Conservation (phyloP, 805 yeast species). For the Yarrowia phangngaensis region DNA sequence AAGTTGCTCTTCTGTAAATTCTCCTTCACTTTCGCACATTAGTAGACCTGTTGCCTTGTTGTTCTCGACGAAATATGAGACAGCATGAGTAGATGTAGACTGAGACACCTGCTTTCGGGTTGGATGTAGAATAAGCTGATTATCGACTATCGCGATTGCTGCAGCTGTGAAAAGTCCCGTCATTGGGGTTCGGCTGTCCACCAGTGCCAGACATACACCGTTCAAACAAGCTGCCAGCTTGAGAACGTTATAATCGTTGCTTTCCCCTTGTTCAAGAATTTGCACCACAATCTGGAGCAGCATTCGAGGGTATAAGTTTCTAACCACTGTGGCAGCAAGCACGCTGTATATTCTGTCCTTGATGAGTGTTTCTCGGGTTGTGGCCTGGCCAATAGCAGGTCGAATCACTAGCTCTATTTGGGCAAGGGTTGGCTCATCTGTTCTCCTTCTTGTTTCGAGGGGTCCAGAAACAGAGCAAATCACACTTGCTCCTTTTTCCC, state of each 20-base stretch:
- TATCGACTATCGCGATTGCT: slow-evolving; percentile 43
- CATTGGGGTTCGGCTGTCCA: slow-evolving; percentile 76
- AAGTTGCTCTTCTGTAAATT: slow-evolving; percentile 56
- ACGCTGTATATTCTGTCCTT: slow-evolving; percentile 68
- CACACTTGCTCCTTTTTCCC: slow-evolving; percentile 54
- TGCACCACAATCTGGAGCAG: slow-evolving; percentile 67
- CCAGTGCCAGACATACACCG: slow-evolving; percentile 65
- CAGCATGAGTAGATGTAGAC: slow-evolving; percentile 55
- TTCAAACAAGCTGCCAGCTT: slow-evolving; percentile 71
- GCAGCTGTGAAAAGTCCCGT: slow-evolving; percentile 56
- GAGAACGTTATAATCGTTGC: slow-evolving; percentile 40
- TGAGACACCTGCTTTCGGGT: slow-evolving; percentile 45
- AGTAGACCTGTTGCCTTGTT: slow-evolving; percentile 54
- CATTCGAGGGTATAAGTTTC: slow-evolving; percentile 73
- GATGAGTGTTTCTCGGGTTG: slow-evolving; percentile 67
- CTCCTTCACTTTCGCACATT: slow-evolving; percentile 70
- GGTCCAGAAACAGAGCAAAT: slow-evolving; percentile 87
- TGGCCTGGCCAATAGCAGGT: slow-evolving; percentile 72
- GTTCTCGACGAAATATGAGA: slow-evolving; percentile 56
- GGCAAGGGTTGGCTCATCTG: slow-evolving; percentile 76
- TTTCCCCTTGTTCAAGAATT: slow-evolving; percentile 53
- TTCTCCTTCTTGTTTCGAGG: slow-evolving; percentile 74
- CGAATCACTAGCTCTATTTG: slow-evolving; percentile 73
- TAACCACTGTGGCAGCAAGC: slow-evolving; percentile 55
- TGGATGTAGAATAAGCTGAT: slow-evolving; percentile 45